A percentile compares a stretch with the other conserved stretches of the same genome.
phyloP scores from a whole-genome alignment of 2,329 filamentous ascomycete genomes.

The Penicillium sp. region DNA sequence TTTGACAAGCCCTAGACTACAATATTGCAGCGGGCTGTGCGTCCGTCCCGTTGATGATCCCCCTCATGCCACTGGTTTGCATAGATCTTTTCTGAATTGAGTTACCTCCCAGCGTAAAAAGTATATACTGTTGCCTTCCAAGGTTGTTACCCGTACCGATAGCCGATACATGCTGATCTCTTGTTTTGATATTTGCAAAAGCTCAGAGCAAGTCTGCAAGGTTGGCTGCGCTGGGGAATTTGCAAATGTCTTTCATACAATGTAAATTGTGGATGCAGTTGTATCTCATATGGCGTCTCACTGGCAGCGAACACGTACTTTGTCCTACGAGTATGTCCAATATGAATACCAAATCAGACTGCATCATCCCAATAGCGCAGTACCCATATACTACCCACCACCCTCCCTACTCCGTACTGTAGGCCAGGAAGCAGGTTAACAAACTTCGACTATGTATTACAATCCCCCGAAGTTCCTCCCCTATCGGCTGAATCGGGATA shows the following conservation, averaged over 20 bases:
- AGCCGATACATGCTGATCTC: slow-evolving; percentile 7
- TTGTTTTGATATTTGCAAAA: slow-evolving; percentile 6
- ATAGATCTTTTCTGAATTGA: not conserved
- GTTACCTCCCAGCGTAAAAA: not conserved
- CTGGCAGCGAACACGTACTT: not conserved
- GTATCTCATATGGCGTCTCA: not conserved
- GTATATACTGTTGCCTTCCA: not conserved
- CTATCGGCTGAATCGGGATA: slow-evolving; percentile 7
- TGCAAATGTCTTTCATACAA: not conserved
- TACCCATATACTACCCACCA: not conserved
- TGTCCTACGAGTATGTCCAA: not conserved
- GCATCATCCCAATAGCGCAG: not conserved
- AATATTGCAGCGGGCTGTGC: not conserved
- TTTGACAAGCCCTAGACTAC: slow-evolving; percentile 1
- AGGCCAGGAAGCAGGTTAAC: not conserved
- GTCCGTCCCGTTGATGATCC: slow-evolving; percentile 4
- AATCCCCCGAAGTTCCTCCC: not conserved
- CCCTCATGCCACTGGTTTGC: slow-evolving; percentile 1
- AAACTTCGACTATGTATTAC: not conserved
- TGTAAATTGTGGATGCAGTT: not conserved
- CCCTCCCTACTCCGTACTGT: not conserved
- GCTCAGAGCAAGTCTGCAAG: not conserved
- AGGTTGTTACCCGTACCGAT: not conserved
- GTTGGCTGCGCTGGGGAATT: not conserved
- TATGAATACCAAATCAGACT: not conserved